phyloP scores from a whole-genome alignment of 768 basidiomycete genomes.

The Phylloporus sp. region DNA sequence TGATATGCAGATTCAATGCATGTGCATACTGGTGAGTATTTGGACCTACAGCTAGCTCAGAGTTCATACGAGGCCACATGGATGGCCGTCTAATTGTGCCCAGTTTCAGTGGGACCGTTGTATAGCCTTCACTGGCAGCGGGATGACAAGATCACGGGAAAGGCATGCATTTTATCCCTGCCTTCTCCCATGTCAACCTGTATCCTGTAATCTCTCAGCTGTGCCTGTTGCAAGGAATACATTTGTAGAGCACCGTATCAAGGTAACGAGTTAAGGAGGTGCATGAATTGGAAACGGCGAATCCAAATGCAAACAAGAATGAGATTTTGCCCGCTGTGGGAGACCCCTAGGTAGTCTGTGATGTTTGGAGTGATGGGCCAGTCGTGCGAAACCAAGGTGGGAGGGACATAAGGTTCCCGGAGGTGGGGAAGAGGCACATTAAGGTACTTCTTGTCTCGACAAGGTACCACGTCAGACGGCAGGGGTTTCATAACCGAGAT shows the following conservation, averaged over 20 bases:
- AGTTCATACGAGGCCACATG: background rate
- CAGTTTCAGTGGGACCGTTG: too few species aligned
- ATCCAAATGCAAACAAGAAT: too few species aligned
- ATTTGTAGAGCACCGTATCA: slow-evolving; percentile 48
- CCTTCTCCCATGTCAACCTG: too few species aligned
- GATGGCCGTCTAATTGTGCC: background rate
- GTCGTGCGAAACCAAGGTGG: slow-evolving; percentile 52
- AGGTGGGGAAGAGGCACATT: slow-evolving; percentile 36
- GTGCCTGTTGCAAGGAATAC: slow-evolving; percentile 59
- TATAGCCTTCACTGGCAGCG: background rate
- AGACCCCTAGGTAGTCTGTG: slow-evolving; percentile 24
- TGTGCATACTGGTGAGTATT: background rate
- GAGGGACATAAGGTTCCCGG: slow-evolving; percentile 48
- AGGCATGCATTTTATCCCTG: too few species aligned
- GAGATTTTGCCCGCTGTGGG: slow-evolving; percentile 7
- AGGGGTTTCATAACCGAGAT: slow-evolving; percentile 24
- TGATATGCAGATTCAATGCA: background rate
- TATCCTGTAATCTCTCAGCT: slow-evolving; percentile 48
- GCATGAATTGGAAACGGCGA: slow-evolving; percentile 47
- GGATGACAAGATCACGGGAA: slow-evolving; percentile 7
- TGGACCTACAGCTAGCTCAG: background rate
- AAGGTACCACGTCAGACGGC: slow-evolving; percentile 40
- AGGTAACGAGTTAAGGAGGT: slow-evolving; percentile 54
- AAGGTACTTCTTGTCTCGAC: slow-evolving; percentile 34
- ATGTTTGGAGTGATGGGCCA: slow-evolving; percentile 37